Evolutionary conservation across 495 filamentous ascomycete genomes (phyloP), one percentile per base, ranked within the genome.

Genomic region (Aspergillus olivimuriae): DNA sequence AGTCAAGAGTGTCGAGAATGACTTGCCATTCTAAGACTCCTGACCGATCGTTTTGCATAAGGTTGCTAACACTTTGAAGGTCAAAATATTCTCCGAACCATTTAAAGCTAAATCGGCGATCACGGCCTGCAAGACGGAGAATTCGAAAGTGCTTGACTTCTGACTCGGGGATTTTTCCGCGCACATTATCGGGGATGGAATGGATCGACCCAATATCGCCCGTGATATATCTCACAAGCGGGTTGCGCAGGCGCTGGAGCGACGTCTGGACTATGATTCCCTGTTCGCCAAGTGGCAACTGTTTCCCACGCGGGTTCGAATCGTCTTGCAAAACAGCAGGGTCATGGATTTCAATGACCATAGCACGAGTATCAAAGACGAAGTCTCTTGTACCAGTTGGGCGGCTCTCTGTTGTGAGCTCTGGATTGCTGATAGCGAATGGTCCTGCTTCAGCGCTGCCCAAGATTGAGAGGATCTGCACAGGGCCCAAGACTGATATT

Each of bases 151-250:
- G 19, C 6, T 36, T 1, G 17, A 9, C 6, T 17, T 53, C 40
- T 0, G n/a, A 38, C 0, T 46, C 44, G 4, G 53, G 16, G 2
- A 62, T 31, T 2, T 22, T 14, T 5, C 18, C 11, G 8, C 19
- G 34, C 12, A 31, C 37, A 5, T 12, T 4, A 15, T 44, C 44
- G 3, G 56, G 54, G 2, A 61, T 36, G 1, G 43, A 51, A 24
- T 65, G 62, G 7, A 70, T 12, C 3, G 63, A 68, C 4, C 52
- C 62, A 9, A 68, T 28, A 37, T 71, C 67, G 11, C 67, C 66
- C 2, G 56, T 58, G 5, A 57, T 44, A 41, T 66, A 71, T 6
- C 67, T 58, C 9, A 71, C 57, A 2, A 69, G 49, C 0, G 67
- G 67, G 31, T 71, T 65, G 1, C 62, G 55, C 2, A 59, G 36